Evolutionary conservation across 1,284 basidiomycete species (phyloP).

Genomic region (Cutaneotrichosporon sp.): DNA sequence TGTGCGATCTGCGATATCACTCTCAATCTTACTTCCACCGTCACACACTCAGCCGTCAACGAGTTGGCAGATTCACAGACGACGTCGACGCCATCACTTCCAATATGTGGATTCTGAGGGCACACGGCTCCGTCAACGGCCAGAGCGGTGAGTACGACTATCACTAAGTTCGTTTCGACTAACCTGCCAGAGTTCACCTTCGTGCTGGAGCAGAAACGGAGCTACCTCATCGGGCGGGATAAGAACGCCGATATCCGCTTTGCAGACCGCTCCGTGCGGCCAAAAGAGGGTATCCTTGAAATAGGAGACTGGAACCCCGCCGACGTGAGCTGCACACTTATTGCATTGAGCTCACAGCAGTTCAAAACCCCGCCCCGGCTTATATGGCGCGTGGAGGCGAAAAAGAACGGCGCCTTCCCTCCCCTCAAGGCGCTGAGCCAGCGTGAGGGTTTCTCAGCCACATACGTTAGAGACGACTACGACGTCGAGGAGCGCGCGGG

Average conservation of each 20-base stretch:
- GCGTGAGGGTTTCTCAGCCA: conserved; percentile 13
- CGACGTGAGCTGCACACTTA: conserved; percentile 27
- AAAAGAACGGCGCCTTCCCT: conserved; percentile 26
- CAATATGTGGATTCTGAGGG: conserved; percentile 41
- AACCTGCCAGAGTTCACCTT: conserved; percentile 37
- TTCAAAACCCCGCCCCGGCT: conserved; percentile 21
- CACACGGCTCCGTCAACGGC: conserved; percentile 39
- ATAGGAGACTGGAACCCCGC: conserved; percentile 37
- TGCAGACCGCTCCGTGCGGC: conserved; percentile 21
- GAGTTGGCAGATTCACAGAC: too few species aligned
- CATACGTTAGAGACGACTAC: conserved; percentile 27
- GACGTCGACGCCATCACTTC: not conserved
- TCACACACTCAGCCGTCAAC: too few species aligned
- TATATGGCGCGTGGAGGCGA: conserved; percentile 26
- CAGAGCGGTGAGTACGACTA: conserved; percentile 27
- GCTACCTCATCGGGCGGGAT: conserved; percentile 36
- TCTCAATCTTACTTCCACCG: too few species aligned
- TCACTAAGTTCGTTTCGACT: not conserved
- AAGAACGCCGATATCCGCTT: conserved; percentile 31
- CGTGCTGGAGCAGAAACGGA: conserved; percentile 31
- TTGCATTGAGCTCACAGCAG: conserved; percentile 5
- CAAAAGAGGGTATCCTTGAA: conserved; percentile 29
- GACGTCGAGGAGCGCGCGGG: conserved; percentile 13
- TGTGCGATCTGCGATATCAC: too few species aligned
- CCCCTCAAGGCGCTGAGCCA: conserved; percentile 21